Evolutionary conservation across 345 rosid genomes (phyloP).

Genomic region (Sisymbrium irio): DNA sequence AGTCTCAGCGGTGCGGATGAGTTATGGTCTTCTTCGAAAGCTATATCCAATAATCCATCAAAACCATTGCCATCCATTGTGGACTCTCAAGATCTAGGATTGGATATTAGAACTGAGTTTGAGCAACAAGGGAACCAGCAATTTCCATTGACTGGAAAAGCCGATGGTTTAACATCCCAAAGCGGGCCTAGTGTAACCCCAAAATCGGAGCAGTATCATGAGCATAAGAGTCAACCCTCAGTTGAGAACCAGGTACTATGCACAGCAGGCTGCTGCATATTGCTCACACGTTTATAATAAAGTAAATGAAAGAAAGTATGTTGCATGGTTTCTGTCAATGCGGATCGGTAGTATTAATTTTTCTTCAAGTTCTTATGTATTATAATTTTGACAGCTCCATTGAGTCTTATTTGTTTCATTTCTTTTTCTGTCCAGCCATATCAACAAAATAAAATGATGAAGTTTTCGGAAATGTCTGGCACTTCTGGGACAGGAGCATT

Average conservation of each 20-base stretch:
- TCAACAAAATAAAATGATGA: slow-evolving; percentile 51
- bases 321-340: slow-evolving; percentile 9
- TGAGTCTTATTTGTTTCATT: background rate
- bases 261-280: slow-evolving; percentile 16
- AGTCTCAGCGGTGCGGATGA: slow-evolving; percentile 64
- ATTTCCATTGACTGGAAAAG: slow-evolving; percentile 40
- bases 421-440: slow-evolving; percentile 39
- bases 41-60: slow-evolving; percentile 46
- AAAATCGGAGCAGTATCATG: slow-evolving; percentile 40
- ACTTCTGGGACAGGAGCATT: slow-evolving; percentile 40
- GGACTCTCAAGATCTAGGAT: slow-evolving; percentile 50
- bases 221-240: slow-evolving; percentile 30
- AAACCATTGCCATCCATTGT: slow-evolving; percentile 46
- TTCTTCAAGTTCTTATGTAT: slow-evolving; percentile 1
- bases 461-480: slow-evolving; percentile 42
- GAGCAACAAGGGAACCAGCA: slow-evolving; percentile 50
- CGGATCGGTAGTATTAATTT: background rate
- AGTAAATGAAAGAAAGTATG: slow-evolving; percentile 19
- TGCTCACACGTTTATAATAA: slow-evolving; percentile 8
- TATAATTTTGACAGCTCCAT: background rate
- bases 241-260: slow-evolving; percentile 55
- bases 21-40: slow-evolving; percentile 76
- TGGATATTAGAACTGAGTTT: slow-evolving; percentile 47
- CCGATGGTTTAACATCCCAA: slow-evolving; percentile 45
- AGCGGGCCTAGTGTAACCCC: slow-evolving; percentile 32